phyloP scores from a whole-genome alignment of 768 basidiomycete species.

The Suillus bovinus region DNA sequence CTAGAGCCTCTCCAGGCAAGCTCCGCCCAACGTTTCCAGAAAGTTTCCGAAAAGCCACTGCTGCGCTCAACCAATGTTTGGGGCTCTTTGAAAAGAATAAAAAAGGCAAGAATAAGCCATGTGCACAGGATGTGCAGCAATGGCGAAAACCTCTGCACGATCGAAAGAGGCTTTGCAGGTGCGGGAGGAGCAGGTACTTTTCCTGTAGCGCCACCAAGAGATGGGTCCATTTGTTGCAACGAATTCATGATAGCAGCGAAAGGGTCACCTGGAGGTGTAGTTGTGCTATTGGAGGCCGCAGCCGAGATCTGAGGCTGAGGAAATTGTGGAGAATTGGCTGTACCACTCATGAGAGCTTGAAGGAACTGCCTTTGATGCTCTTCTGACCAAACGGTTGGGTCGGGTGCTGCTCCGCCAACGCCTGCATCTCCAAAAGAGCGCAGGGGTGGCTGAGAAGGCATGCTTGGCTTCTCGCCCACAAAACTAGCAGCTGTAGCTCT shows the following conservation, averaged over 20 bases:
- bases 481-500: constrained; percentile 27
- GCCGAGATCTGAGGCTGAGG: constrained; percentile 9
- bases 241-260: constrained; percentile 45
- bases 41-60: constrained; percentile 33
- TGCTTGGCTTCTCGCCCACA: constrained; percentile 37
- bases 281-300: constrained; percentile 18
- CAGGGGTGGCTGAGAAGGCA: constrained; percentile 29
- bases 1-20: constrained; percentile 42
- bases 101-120: constrained; percentile 69
- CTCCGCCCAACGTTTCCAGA: constrained; percentile 67
- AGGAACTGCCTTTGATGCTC: constrained; percentile 72
- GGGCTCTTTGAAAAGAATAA: constrained; percentile 68
- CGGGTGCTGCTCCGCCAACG: constrained; percentile 34
- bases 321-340: constrained; percentile 33
- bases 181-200: constrained; percentile 28
- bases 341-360: constrained; percentile 55
- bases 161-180: constrained; percentile 39
- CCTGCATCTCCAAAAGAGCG: constrained; percentile 23
- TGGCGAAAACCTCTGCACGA: constrained; percentile 61
- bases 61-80: constrained; percentile 41
- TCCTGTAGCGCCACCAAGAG: constrained; percentile 24
- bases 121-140: constrained; percentile 63
- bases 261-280: constrained; percentile 40
- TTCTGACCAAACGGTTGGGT: constrained; percentile 63
- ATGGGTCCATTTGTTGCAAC: constrained; percentile 25